These are phyloP conservation scores for Pelargonium australe DNA, from an alignment of 441 rosid species.

Conservation along the genomic window DNA sequence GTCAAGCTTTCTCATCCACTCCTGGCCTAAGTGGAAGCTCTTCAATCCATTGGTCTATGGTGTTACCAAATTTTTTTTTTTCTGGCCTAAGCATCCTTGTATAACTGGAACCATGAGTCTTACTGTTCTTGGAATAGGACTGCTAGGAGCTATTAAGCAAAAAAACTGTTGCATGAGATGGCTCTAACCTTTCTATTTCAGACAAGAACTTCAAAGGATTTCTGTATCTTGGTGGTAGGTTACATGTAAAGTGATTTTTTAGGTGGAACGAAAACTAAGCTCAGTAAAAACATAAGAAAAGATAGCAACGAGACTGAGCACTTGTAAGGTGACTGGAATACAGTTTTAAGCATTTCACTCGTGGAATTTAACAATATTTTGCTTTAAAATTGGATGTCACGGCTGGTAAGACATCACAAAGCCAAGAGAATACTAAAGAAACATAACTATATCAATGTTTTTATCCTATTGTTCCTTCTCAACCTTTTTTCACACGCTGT, in stretches of 20 bases:
- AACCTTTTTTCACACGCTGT: background rate
- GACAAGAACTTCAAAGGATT: background rate
- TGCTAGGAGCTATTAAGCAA: too few relatives aligned
- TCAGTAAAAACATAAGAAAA: conserved; percentile 2
- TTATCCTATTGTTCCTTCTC: background rate
- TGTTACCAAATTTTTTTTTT: background rate
- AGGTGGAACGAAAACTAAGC: too few relatives aligned
- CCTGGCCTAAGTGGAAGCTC: background rate
- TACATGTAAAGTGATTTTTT: too few relatives aligned
- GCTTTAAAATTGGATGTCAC: background rate
- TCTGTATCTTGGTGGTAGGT: too few relatives aligned
- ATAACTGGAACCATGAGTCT: too few relatives aligned
- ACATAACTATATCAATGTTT: background rate
- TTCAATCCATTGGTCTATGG: background rate
- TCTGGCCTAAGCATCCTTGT: background rate
- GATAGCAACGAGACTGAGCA: background rate
- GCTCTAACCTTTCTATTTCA: background rate
- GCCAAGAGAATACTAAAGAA: background rate
- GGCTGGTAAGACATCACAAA: background rate
- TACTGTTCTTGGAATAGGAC: too few relatives aligned
- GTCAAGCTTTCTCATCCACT: background rate
- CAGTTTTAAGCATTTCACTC: background rate
- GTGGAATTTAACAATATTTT: background rate
- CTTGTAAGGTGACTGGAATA: background rate
- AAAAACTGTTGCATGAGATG: background rate